Evolutionary conservation across 129 eudicot species (phyloP).

Genomic region (Arctium lappa): DNA sequence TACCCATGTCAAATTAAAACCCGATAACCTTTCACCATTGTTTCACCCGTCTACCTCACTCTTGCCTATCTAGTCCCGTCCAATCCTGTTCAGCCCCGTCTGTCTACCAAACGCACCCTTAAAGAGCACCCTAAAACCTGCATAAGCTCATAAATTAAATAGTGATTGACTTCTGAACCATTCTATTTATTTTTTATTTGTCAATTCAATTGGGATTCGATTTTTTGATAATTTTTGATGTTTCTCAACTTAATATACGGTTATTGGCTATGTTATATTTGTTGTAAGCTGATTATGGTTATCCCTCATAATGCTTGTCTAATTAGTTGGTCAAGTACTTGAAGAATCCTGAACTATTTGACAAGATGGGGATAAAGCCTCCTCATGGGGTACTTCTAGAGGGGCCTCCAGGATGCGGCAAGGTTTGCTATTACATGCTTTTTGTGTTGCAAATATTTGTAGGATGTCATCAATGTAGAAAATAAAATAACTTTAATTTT

Average conservation of each 20-base stretch:
- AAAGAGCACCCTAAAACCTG: background rate
- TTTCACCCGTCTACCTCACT: background rate
- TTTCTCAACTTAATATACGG: background rate
- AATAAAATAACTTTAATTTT: background rate
- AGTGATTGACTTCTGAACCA: background rate
- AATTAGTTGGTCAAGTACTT: conserved; percentile 74
- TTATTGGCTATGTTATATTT: conserved; percentile 4
- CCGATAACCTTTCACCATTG: background rate
- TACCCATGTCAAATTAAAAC: background rate
- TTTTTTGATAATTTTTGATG: background rate
- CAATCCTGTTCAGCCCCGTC: background rate
- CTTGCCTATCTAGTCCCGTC: background rate
- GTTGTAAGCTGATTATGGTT: conserved; percentile 5
- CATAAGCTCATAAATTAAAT: background rate
- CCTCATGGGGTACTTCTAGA: conserved; percentile 96
- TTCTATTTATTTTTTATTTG: background rate
- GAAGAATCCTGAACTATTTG: conserved; percentile 86
- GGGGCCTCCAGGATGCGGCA: conserved; percentile 99
- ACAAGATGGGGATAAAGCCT: conserved; percentile 85
- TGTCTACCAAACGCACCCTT: background rate
- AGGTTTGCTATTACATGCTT: conserved; percentile 42
- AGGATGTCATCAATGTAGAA: background rate
- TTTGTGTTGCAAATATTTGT: background rate
- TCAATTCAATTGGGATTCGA: background rate
- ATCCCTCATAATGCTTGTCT: conserved; percentile 1